These are phyloP conservation scores for Danielozyma ontarioensis DNA, from an alignment of 805 yeast species.

Conservation along the genomic window DNA sequence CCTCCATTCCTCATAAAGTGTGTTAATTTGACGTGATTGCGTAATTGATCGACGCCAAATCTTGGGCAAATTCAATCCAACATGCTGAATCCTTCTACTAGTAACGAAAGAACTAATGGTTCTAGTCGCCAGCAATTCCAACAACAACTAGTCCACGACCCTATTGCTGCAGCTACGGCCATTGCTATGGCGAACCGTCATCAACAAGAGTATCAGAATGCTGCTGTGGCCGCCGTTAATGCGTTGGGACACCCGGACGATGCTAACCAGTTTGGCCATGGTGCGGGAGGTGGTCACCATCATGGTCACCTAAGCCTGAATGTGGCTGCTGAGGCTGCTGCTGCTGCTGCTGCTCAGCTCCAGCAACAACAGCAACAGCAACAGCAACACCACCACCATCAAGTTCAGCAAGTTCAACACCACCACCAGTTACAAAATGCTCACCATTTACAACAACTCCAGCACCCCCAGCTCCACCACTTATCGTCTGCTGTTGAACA, in stretches of 20 bases:
- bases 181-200: neutral
- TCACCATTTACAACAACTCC: slow-evolving; percentile 1
- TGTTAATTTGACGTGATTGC: too few relatives aligned
- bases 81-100: neutral
- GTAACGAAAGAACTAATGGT: neutral
- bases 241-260: neutral
- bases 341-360: neutral
- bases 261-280: neutral
- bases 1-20: too few relatives aligned
- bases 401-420: neutral
- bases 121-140: neutral
- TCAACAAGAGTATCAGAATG: neutral
- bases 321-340: neutral
- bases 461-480: slow-evolving; percentile 1
- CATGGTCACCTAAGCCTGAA: neutral
- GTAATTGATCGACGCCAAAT: too few relatives aligned
- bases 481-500: neutral
- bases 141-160: neutral
- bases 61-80: too few relatives aligned
- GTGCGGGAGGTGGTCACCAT: neutral
- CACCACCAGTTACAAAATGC: neutral
- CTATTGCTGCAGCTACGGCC: neutral
- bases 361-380: slow-evolving; percentile 1
- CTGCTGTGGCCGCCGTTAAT: neutral
- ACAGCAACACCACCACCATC: slow-evolving; percentile 1